A percentile compares a stretch with the other conserved stretches of the same genome.
Conservation (phyloP, 495 filamentous ascomycete species). For the Penicillium steckii region DNA sequence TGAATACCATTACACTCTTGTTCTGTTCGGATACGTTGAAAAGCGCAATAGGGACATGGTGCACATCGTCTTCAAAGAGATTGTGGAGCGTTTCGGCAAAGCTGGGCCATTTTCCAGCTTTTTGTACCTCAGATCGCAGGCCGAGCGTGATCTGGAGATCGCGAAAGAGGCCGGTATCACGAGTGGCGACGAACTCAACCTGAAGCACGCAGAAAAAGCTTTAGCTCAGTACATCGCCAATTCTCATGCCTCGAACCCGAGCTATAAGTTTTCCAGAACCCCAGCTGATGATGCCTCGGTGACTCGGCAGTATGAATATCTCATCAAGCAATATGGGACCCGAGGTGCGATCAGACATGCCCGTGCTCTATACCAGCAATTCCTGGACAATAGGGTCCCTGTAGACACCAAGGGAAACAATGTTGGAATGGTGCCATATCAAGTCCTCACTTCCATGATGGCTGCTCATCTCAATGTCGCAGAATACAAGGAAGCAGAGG, state of each 20-base stretch:
- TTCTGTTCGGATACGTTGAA: slow-evolving; percentile 64
- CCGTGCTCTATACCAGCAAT: slow-evolving; percentile 56
- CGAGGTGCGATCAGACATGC: slow-evolving; percentile 53
- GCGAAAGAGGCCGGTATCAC: slow-evolving; percentile 2
- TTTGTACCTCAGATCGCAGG: slow-evolving; percentile 43
- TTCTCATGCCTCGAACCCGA: slow-evolving; percentile 1
- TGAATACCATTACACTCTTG: slow-evolving; percentile 70
- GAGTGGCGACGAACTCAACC: slow-evolving; percentile 14
- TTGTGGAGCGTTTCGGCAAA: slow-evolving; percentile 46
- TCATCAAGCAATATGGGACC: slow-evolving; percentile 62
- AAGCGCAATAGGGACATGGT: slow-evolving; percentile 50
- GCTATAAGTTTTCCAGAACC: slow-evolving; percentile 8
- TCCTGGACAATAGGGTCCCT: slow-evolving; percentile 17
- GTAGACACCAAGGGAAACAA: slow-evolving; percentile 10
- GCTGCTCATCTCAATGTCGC: slow-evolving; percentile 51
- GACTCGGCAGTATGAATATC: slow-evolving; percentile 53
- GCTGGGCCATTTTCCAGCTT: slow-evolving; percentile 45
- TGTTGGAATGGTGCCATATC: slow-evolving; percentile 44
- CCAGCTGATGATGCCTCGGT: slow-evolving; percentile 35
- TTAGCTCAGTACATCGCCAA: slow-evolving; percentile 31
- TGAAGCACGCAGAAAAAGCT: slow-evolving; percentile 37
- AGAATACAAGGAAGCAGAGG: slow-evolving; percentile 57
- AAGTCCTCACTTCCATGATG: slow-evolving; percentile 66
- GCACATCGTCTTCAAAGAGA: slow-evolving; percentile 50
- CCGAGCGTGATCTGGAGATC: slow-evolving; percentile 31